Percentiles rank a stretch among this genome's conserved stretches.
These are phyloP conservation scores for Linderina pennispora DNA, from an alignment of 192 early-diverging fungal genomes.

Conservation along the genomic window DNA sequence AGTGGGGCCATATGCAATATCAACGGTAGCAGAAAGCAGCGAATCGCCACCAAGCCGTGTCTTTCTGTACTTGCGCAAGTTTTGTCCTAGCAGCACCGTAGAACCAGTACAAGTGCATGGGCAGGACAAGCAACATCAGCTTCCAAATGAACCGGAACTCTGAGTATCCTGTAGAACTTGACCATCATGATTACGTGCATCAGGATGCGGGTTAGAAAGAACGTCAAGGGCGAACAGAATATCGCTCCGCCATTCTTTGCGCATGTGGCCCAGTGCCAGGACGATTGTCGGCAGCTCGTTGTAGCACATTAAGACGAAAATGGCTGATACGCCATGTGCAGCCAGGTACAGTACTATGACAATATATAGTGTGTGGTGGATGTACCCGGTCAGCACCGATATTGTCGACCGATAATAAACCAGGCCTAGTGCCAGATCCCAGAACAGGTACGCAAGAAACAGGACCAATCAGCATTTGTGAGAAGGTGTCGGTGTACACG, in stretches of 20 bases:
- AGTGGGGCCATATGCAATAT: too few species aligned
- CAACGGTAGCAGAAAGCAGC: too few species aligned
- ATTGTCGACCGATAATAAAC: slow-evolving; percentile 52
- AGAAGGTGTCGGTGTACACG: slow-evolving; percentile 23
- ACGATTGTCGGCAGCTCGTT: slow-evolving; percentile 56
- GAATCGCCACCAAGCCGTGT: too few species aligned
- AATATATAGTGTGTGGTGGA: slow-evolving; percentile 58
- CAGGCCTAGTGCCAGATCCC: slow-evolving; percentile 51
- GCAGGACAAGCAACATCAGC: slow-evolving; percentile 35
- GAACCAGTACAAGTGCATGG: slow-evolving; percentile 55
- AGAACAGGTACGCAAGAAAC: slow-evolving; percentile 51
- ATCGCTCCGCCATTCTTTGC: slow-evolving; percentile 46
- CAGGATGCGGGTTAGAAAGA: slow-evolving; percentile 51
- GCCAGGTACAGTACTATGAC: slow-evolving; percentile 22
- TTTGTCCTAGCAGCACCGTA: slow-evolving; percentile 16
- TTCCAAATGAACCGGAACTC: slow-evolving; percentile 20
- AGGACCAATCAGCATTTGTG: slow-evolving; percentile 39
- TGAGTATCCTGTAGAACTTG: slow-evolving; percentile 25
- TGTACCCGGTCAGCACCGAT: slow-evolving; percentile 50
- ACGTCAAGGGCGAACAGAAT: slow-evolving; percentile 47
- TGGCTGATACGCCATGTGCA: slow-evolving; percentile 11
- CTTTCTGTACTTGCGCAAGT: slow-evolving; percentile 1
- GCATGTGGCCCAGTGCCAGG: slow-evolving; percentile 49
- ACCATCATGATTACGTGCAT: slow-evolving; percentile 45
- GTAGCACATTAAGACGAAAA: slow-evolving; percentile 47